Conservation (phyloP, 257 asterid species). For the Solanum paucissectum region DNA sequence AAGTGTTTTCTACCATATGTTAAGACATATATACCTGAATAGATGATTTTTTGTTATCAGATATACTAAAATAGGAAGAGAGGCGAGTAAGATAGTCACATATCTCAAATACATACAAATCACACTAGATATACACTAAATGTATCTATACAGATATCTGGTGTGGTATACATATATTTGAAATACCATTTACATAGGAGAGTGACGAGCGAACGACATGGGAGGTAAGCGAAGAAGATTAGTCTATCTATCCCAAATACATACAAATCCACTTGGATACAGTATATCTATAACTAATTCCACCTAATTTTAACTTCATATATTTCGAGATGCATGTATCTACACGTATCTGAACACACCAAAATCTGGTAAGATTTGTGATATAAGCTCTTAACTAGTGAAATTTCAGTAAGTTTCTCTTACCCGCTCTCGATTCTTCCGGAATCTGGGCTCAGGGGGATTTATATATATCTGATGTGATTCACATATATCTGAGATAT, state of each 20-base stretch:
- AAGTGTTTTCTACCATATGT: accelerated
- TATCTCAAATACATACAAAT: neutral
- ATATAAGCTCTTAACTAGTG: neutral
- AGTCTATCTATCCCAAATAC: neutral
- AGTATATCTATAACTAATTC: too few relatives aligned
- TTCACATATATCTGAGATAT: too few relatives aligned
- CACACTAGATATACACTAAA: neutral
- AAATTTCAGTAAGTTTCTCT: neutral
- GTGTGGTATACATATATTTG: neutral
- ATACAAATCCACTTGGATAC: neutral
- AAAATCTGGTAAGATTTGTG: neutral
- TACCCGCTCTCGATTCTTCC: neutral
- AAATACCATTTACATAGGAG: neutral
- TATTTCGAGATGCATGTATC: too few relatives aligned
- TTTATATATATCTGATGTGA: too few relatives aligned
- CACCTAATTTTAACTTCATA: too few relatives aligned
- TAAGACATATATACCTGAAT: too few relatives aligned
- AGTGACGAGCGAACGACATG: neutral
- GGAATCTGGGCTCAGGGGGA: neutral
- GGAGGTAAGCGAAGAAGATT: neutral
- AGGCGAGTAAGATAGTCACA: neutral
- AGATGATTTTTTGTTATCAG: neutral
- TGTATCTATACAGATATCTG: too few relatives aligned
- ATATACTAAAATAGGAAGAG: neutral
- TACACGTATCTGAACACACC: neutral